These are phyloP conservation scores for Neofusicoccum laricinum DNA, from an alignment of 2,329 filamentous ascomycete genomes.

Conservation along the genomic window DNA sequence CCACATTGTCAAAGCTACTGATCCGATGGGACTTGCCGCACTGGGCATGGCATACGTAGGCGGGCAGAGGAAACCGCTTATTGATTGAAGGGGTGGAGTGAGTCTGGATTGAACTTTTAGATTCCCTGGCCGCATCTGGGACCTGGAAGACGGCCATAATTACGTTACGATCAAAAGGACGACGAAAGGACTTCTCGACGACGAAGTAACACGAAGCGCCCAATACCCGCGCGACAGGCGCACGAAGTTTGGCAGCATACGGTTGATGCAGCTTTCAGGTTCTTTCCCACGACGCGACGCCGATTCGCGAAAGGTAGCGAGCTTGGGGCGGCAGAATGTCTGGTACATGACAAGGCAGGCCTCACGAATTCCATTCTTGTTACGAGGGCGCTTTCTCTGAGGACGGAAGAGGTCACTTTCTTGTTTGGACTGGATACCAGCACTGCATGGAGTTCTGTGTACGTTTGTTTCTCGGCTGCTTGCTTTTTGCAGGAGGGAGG, in stretches of 20 bases:
- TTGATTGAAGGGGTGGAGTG: conserved; percentile 52
- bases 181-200: not conserved
- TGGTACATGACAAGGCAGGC: conserved; percentile 8
- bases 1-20: conserved; percentile 74
- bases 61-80: conserved; percentile 60
- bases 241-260: not conserved
- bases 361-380: conserved; percentile 7
- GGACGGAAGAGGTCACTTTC: not conserved
- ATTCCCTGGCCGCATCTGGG: not conserved
- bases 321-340: not conserved
- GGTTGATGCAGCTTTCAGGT: not conserved
- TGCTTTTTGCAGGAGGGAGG: not conserved
- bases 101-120: not conserved
- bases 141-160: not conserved
- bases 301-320: not conserved
- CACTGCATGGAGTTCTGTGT: conserved; percentile 17
- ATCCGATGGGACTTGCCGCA: conserved; percentile 60
- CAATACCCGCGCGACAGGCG: not conserved
- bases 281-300: not conserved
- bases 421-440: conserved; percentile 16
- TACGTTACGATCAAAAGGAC: not conserved
- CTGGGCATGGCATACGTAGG: conserved; percentile 63
- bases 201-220: not conserved
- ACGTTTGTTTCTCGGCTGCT: conserved; percentile 10
- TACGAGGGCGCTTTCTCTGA: not conserved